A percentile compares a stretch with the other conserved stretches of the same genome.
Evolutionary conservation across 2,329 filamentous ascomycete species (phyloP).

Genomic region (Pseudogymnoascus sp.): DNA sequence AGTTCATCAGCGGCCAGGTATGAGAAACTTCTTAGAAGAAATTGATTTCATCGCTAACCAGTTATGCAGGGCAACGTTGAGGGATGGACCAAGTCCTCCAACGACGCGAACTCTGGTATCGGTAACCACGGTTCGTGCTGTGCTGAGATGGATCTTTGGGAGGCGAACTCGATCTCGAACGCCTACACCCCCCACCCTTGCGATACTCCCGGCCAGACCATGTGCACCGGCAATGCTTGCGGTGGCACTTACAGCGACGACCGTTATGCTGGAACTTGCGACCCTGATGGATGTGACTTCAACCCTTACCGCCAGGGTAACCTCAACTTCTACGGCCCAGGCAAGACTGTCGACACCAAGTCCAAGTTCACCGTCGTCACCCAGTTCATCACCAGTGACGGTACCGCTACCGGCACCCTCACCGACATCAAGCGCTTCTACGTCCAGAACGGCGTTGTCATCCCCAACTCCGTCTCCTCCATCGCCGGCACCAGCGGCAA

Average conservation of each 20-base stretch:
- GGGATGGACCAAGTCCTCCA: conserved; percentile 40
- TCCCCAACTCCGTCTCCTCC: conserved; percentile 40
- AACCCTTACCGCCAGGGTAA: conserved; percentile 52
- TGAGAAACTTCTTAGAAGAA: conserved; percentile 20
- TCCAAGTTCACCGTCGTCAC: conserved; percentile 49
- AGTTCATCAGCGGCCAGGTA: conserved; percentile 45
- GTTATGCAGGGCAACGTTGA: conserved; percentile 43
- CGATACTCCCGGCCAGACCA: conserved; percentile 34
- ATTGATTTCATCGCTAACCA: conserved; percentile 18
- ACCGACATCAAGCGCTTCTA: conserved; percentile 49
- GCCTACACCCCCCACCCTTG: conserved; percentile 53
- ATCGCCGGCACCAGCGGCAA: conserved; percentile 39
- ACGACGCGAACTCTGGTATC: conserved; percentile 43
- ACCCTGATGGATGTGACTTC: conserved; percentile 55
- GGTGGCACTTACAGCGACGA: conserved; percentile 31
- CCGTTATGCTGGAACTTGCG: conserved; percentile 48
- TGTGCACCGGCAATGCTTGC: conserved; percentile 35
- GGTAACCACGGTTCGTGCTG: conserved; percentile 54
- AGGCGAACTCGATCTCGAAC: conserved; percentile 50
- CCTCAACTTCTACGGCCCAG: conserved; percentile 46
- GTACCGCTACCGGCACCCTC: conserved; percentile 28
- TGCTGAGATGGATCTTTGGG: conserved; percentile 61
- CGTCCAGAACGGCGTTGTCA: conserved; percentile 45
- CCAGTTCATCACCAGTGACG: conserved; percentile 43
- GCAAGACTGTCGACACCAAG: conserved; percentile 44